These are phyloP conservation scores for Phytophthora sansomeana DNA, from an alignment of 352 stramenopile genomes.

Conservation along the genomic window DNA sequence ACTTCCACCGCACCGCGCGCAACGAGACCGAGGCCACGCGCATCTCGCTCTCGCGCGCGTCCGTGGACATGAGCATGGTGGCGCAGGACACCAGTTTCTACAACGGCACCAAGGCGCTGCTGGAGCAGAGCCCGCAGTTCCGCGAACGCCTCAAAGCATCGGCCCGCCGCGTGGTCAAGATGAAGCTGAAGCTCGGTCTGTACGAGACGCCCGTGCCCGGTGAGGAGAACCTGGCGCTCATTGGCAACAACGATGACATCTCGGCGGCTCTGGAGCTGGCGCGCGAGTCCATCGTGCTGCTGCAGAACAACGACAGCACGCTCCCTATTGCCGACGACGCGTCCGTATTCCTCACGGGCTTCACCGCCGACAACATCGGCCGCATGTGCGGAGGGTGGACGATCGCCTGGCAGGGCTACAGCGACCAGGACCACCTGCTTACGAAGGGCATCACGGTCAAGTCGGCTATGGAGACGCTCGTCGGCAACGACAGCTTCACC, in stretches of 20 bases:
- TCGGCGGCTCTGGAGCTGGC: conserved; percentile 57
- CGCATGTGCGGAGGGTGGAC: conserved; percentile 48
- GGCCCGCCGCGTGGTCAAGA: conserved; percentile 62
- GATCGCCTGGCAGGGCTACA: conserved; percentile 44
- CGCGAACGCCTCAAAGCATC: conserved; percentile 55
- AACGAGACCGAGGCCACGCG: conserved; percentile 55
- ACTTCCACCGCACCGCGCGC: conserved; percentile 52
- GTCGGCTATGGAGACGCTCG: conserved; percentile 31
- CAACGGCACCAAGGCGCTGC: conserved; percentile 48
- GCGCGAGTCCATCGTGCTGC: conserved; percentile 38
- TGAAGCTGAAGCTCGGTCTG: conserved; percentile 71
- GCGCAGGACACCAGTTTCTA: conserved; percentile 47
- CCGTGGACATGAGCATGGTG: conserved; percentile 93
- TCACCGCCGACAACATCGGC: conserved; percentile 42
- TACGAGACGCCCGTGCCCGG: conserved; percentile 65
- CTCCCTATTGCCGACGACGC: conserved; percentile 23
- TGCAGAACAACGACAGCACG: conserved; percentile 34
- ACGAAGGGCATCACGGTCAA: conserved; percentile 38
- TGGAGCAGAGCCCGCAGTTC: conserved; percentile 42
- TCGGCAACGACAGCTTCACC: conserved; percentile 27
- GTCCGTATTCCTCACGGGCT: conserved; percentile 37
- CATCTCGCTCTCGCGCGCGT: conserved; percentile 69
- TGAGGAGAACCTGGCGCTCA: conserved; percentile 39
- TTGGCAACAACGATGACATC: conserved; percentile 55
- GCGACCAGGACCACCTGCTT: conserved; percentile 37